phyloP scores from a whole-genome alignment of 31 red algal genomes.

The Asparagopsis taxiformis region DNA sequence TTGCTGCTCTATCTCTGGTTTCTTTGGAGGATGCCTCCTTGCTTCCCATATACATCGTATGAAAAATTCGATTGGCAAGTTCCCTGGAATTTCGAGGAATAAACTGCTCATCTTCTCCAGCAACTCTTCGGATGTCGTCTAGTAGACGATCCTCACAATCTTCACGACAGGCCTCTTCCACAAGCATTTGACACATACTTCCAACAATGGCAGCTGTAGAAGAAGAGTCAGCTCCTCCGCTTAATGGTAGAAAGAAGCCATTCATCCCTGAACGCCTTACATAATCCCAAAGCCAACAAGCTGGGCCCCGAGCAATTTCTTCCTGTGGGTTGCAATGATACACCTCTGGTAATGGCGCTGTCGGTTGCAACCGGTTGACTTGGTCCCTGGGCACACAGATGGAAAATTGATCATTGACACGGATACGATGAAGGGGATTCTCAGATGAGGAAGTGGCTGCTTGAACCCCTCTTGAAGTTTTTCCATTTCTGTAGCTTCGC shows the following conservation, averaged over 20 bases:
- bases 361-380: no score
- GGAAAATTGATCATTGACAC: not conserved
- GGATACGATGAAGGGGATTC: conserved; percentile 9
- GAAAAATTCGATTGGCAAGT: conserved; percentile 72
- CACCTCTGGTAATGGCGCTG: not conserved
- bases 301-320: conserved; percentile 94
- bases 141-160: conserved; percentile 15
- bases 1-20: conserved; percentile 61
- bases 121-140: conserved; percentile 68
- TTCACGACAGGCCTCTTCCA: conserved; percentile 19
- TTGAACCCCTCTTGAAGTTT: conserved; percentile 66
- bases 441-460: conserved; percentile 31
- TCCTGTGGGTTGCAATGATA: conserved; percentile 48
- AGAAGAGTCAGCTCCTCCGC: conserved; percentile 91
- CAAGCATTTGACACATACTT: conserved; percentile 91
- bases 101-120: conserved; percentile 27
- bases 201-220: conserved; percentile 95
- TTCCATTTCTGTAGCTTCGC: conserved; percentile 33
- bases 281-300: conserved; percentile 99
- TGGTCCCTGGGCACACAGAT: not conserved
- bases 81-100: conserved; percentile 66
- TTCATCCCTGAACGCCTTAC: conserved; percentile 74
- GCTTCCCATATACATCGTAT: conserved; percentile 88
- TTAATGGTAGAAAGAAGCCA: conserved; percentile 94
- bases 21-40: conserved; percentile 69